These are phyloP conservation scores for Tuber calosporum DNA, from an alignment of 495 filamentous ascomycete species.

Conservation along the genomic window DNA sequence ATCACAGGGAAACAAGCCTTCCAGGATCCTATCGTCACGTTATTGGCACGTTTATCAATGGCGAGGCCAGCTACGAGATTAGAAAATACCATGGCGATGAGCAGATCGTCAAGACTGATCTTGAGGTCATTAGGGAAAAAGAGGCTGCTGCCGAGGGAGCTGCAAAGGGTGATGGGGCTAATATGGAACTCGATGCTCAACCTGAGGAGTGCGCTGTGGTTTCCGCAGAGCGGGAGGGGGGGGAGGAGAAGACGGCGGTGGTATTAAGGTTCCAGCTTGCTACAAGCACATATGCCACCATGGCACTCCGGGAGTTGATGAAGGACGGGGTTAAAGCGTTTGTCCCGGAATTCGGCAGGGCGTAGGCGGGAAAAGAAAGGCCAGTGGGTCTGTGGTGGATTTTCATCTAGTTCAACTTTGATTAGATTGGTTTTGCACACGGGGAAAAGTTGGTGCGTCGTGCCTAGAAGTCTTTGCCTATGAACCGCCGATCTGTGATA, in stretches of 20 bases:
- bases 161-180: constrained; percentile 11
- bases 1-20: constrained; percentile 78
- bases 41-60: constrained; percentile 57
- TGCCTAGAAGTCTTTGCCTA: background rate
- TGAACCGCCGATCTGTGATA: background rate
- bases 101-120: constrained; percentile 80
- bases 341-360: constrained; percentile 56
- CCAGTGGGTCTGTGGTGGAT: no score
- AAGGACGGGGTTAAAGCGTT: constrained; percentile 56
- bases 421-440: no score
- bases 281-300: constrained; percentile 85
- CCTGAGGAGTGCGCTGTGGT: constrained; percentile 34
- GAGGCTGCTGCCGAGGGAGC: constrained; percentile 11
- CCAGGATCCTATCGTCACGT: constrained; percentile 81
- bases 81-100: constrained; percentile 62
- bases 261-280: constrained; percentile 78
- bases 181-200: constrained; percentile 38
- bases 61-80: constrained; percentile 55
- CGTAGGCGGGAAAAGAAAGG: background rate
- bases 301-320: constrained; percentile 83
- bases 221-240: constrained; percentile 15
- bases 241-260: constrained; percentile 46
- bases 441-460: background rate
- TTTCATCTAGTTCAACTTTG: no score
- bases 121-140: constrained; percentile 50